Evolutionary conservation across 495 filamentous ascomycete genomes (phyloP).

Genomic region (Letharia lupina): DNA sequence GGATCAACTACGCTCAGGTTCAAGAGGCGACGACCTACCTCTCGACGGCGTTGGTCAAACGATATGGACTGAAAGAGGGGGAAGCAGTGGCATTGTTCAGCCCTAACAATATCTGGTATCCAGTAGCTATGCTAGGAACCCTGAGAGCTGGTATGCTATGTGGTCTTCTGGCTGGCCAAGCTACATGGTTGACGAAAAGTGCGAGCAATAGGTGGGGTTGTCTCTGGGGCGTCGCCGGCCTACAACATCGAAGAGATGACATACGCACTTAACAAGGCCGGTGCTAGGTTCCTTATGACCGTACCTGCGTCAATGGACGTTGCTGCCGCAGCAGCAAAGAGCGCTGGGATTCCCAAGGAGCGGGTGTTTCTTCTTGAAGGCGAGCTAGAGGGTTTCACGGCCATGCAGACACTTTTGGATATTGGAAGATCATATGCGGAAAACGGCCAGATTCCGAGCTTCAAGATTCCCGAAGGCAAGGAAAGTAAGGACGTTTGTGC

Average conservation of each 20-base stretch:
- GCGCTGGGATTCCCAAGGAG: constrained; percentile 42
- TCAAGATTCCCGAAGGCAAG: constrained; percentile 40
- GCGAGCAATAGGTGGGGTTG: constrained; percentile 34
- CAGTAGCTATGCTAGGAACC: constrained; percentile 48
- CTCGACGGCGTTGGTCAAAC: constrained; percentile 47
- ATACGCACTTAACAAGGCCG: constrained; percentile 46
- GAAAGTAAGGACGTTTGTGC: constrained; percentile 48
- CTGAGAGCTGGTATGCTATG: constrained; percentile 31
- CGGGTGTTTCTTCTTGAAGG: constrained; percentile 51
- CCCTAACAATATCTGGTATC: constrained; percentile 54
- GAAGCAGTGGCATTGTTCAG: constrained; percentile 49
- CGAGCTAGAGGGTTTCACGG: constrained; percentile 37
- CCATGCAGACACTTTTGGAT: constrained; percentile 42
- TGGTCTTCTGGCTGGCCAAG: background rate
- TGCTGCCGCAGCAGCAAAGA: constrained; percentile 43
- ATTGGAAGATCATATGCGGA: constrained; percentile 35
- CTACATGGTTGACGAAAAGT: background rate
- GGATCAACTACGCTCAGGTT: constrained; percentile 45
- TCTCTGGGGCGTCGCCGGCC: constrained; percentile 49
- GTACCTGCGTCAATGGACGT: constrained; percentile 41
- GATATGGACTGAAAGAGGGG: constrained; percentile 40
- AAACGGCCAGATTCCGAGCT: constrained; percentile 34
- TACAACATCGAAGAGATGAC: constrained; percentile 57
- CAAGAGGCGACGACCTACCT: constrained; percentile 44
- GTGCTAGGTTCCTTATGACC: constrained; percentile 50